Evolutionary conservation across 352 stramenopile species (phyloP).

Genomic region (Phytophthora nicotianae): DNA sequence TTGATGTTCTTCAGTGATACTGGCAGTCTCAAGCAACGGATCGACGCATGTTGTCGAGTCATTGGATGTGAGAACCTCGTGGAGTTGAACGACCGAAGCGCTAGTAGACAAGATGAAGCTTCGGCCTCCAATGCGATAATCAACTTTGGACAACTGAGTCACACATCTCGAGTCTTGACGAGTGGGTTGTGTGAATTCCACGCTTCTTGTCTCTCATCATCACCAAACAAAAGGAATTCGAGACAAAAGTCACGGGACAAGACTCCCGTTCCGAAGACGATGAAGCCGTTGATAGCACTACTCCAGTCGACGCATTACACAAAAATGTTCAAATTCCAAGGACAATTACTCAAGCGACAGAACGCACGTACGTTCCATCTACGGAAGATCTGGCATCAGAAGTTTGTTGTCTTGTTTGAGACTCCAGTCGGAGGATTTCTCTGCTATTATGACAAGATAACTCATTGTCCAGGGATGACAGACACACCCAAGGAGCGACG

Average conservation of each 20-base stretch:
- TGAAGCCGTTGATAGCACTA: slow-evolving; percentile 27
- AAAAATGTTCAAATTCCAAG: slow-evolving; percentile 65
- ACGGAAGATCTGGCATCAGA: slow-evolving; percentile 61
- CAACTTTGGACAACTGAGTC: slow-evolving; percentile 19
- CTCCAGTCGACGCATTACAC: slow-evolving; percentile 55
- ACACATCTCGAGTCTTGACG: slow-evolving; percentile 4
- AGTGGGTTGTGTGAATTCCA: slow-evolving; percentile 47
- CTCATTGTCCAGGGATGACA: slow-evolving; percentile 61
- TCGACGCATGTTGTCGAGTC: slow-evolving; percentile 53
- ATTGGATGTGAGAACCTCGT: slow-evolving; percentile 49
- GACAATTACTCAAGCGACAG: slow-evolving; percentile 54
- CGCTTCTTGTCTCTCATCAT: slow-evolving; percentile 22
- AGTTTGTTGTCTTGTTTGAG: slow-evolving; percentile 61
- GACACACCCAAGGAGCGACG: slow-evolving; percentile 59
- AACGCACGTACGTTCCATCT: slow-evolving; percentile 59
- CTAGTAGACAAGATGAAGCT: slow-evolving; percentile 15
- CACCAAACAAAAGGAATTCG: slow-evolving; percentile 33
- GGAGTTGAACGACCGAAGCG: slow-evolving; percentile 20
- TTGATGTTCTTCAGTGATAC: slow-evolving; percentile 50
- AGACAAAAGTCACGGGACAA: slow-evolving; percentile 42
- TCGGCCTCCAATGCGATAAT: slow-evolving; percentile 35
- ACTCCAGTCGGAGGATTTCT: slow-evolving; percentile 69
- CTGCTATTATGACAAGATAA: slow-evolving; percentile 76
- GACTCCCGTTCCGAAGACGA: slow-evolving; percentile 20
- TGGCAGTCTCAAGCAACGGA: slow-evolving; percentile 41